Evolutionary conservation across 768 basidiomycete genomes (phyloP).

Genomic region (Clavulina sp.): DNA sequence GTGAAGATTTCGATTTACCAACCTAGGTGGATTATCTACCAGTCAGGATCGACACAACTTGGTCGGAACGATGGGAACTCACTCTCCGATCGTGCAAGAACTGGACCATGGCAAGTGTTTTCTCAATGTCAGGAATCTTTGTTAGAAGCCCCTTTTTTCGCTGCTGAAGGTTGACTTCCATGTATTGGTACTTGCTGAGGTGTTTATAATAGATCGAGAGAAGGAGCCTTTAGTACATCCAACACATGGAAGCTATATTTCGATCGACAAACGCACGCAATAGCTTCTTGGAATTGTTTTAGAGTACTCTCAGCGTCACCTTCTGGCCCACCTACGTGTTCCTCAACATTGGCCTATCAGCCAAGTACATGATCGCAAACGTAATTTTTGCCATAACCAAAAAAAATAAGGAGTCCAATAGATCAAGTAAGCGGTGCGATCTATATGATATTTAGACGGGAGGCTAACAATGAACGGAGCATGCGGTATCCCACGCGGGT

Average conservation of each 20-base stretch:
- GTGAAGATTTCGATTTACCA: constrained; percentile 3
- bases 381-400: too few species aligned
- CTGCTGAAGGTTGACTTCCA: constrained; percentile 76
- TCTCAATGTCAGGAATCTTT: constrained; percentile 91
- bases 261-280: constrained; percentile 48
- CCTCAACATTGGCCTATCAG: constrained; percentile 64
- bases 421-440: background rate
- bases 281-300: constrained; percentile 73
- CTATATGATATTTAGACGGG: background rate
- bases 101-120: constrained; percentile 81
- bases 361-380: background rate
- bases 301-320: constrained; percentile 63
- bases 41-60: background rate
- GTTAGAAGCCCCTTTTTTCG: constrained; percentile 66
- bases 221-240: background rate
- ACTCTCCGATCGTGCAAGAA: constrained; percentile 58
- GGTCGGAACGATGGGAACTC: constrained; percentile 15
- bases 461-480: constrained; percentile 82
- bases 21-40: background rate
- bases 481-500: constrained; percentile 84
- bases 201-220: background rate
- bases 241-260: background rate
- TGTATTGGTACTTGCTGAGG: constrained; percentile 90
- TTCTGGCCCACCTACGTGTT: constrained; percentile 65
- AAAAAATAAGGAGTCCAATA: background rate